A percentile compares a stretch with the other conserved stretches of the same genome.
Evolutionary conservation across 108 stramenopile genomes (phyloP).

Genomic region (Cyclotella atomus): DNA sequence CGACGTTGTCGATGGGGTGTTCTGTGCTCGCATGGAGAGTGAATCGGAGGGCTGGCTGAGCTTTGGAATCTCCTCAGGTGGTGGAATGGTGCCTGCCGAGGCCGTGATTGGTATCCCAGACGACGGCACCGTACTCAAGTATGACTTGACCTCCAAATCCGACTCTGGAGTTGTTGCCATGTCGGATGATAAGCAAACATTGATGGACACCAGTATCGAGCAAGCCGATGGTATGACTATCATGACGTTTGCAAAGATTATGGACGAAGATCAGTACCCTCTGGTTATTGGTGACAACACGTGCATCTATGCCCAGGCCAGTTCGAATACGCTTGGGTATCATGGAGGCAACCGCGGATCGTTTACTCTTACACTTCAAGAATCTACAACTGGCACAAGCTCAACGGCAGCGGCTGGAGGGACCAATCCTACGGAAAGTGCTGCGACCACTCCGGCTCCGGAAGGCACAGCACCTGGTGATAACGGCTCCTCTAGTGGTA

Average conservation of each 20-base stretch:
- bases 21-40: constrained; percentile 23
- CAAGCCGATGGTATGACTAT: constrained; percentile 50
- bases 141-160: constrained; percentile 35
- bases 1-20: constrained; percentile 3
- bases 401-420: background rate
- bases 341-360: constrained; percentile 29
- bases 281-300: constrained; percentile 47
- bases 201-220: constrained; percentile 46
- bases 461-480: too few species aligned
- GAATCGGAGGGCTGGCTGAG: constrained; percentile 38
- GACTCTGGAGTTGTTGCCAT: constrained; percentile 39
- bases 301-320: constrained; percentile 52
- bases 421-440: too few species aligned
- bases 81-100: constrained; percentile 48
- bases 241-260: constrained; percentile 59
- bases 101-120: constrained; percentile 66
- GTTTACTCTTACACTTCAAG: constrained; percentile 4
- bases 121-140: constrained; percentile 41
- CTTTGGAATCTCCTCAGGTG: constrained; percentile 35
- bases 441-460: too few species aligned
- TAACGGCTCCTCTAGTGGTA: constrained; percentile 7
- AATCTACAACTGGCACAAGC: background rate
- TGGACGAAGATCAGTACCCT: constrained; percentile 52
- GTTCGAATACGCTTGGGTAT: constrained; percentile 40
- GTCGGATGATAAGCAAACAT: constrained; percentile 53